Conservation (phyloP, 495 filamentous ascomycete genomes). For the Penicillium cataractarum region DNA sequence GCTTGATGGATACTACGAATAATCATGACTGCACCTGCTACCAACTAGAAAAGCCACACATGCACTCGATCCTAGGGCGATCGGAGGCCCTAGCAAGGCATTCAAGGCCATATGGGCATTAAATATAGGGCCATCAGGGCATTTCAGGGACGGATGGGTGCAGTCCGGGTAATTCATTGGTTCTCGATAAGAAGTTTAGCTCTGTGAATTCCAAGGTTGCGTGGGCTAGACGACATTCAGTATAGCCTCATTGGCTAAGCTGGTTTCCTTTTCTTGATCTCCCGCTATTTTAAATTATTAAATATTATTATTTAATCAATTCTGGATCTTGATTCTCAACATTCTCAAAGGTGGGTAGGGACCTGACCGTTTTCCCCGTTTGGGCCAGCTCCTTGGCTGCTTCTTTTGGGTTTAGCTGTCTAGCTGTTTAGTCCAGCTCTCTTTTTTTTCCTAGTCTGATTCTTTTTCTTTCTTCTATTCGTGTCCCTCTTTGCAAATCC, state of each 20-base stretch:
- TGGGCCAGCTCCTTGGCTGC: not conserved
- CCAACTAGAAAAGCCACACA: not conserved
- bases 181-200: not conserved
- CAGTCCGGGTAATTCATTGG: not conserved
- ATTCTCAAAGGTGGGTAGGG: not conserved
- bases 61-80: not conserved
- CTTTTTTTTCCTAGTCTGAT: not conserved
- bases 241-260: not conserved
- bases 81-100: conserved; percentile 1
- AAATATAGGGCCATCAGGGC: not conserved
- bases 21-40: not conserved
- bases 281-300: not conserved
- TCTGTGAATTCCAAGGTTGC: not conserved
- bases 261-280: not conserved
- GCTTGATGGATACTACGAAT: no score
- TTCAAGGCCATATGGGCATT: not conserved
- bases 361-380: conserved; percentile 4
- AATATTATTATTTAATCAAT: not conserved
- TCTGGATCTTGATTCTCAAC: not conserved
- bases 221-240: not conserved
- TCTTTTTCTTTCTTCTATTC: not conserved
- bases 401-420: not conserved
- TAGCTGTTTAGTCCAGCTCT: not conserved
- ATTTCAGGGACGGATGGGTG: not conserved
- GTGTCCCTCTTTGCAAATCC: not conserved